Evolutionary conservation across 2,329 filamentous ascomycete genomes (phyloP).

Genomic region (Fusarium mundagurra): DNA sequence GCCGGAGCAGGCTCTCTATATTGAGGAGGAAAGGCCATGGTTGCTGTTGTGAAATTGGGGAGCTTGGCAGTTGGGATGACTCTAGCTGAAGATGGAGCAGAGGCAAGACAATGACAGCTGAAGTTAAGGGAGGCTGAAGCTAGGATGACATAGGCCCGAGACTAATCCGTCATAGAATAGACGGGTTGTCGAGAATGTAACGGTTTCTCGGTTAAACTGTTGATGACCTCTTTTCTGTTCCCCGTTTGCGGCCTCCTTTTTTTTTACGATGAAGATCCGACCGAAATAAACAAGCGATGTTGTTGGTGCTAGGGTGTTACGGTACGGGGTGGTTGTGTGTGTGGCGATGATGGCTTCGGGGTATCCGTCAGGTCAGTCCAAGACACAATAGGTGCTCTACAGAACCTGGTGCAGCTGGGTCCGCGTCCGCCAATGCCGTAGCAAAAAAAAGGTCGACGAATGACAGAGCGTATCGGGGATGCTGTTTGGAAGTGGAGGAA

Average conservation of each 20-base stretch:
- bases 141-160: conserved; percentile 37
- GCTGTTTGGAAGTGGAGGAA: conserved; percentile 17
- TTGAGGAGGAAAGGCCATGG: conserved; percentile 52
- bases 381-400: conserved; percentile 20
- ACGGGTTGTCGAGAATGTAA: conserved; percentile 16
- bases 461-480: conserved; percentile 31
- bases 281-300: conserved; percentile 20
- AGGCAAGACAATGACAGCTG: conserved; percentile 41
- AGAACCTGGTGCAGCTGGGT: conserved; percentile 40
- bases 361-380: conserved; percentile 35
- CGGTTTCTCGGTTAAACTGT: conserved; percentile 9
- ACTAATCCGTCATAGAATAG: conserved; percentile 41
- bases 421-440: conserved; percentile 33
- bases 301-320: conserved; percentile 36
- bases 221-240: not conserved
- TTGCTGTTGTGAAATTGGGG: conserved; percentile 11
- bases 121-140: conserved; percentile 34
- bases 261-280: not conserved
- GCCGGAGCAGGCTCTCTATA: conserved; percentile 49
- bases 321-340: conserved; percentile 34
- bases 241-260: conserved; percentile 21
- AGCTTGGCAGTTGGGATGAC: conserved; percentile 30
- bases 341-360: conserved; percentile 44
- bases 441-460: conserved; percentile 28
- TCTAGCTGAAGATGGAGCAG: conserved; percentile 42